phyloP scores from a whole-genome alignment of 371 early-diverging fungal genomes.

The Mucor ambiguus region DNA sequence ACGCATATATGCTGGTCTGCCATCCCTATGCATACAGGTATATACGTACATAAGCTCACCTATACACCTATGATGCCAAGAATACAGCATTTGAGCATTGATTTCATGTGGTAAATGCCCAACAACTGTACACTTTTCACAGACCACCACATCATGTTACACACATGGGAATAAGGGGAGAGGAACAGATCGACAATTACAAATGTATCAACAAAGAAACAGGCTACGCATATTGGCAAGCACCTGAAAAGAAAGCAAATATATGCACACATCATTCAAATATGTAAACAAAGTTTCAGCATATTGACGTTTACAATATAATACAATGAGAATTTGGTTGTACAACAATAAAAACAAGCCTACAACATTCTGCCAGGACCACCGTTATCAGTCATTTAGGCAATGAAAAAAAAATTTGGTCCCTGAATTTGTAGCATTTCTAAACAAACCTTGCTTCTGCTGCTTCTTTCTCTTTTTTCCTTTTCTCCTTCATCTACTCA shows the following conservation, averaged over 20 bases:
- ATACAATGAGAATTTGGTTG: background rate
- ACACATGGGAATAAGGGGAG: background rate
- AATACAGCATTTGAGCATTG: background rate
- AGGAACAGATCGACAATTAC: background rate
- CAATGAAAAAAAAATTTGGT: background rate
- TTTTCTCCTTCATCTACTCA: background rate
- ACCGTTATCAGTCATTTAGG: background rate
- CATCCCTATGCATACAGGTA: background rate
- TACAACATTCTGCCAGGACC: conserved; percentile 2
- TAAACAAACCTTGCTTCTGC: background rate
- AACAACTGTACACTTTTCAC: background rate
- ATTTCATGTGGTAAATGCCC: background rate
- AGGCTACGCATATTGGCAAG: background rate
- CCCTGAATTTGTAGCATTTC: conserved; percentile 1
- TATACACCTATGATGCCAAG: too few species aligned
- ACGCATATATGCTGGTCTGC: background rate
- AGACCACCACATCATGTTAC: background rate
- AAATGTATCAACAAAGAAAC: background rate
- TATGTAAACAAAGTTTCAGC: background rate
- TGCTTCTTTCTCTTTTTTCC: background rate
- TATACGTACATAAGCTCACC: background rate
- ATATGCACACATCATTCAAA: background rate
- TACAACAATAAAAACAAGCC: background rate
- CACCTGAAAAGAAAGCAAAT: background rate
- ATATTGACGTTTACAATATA: background rate